Base-by-base conservation (phyloP, 2,329 filamentous ascomycete species). In the Chrysoporthe austroafricana region DNA sequence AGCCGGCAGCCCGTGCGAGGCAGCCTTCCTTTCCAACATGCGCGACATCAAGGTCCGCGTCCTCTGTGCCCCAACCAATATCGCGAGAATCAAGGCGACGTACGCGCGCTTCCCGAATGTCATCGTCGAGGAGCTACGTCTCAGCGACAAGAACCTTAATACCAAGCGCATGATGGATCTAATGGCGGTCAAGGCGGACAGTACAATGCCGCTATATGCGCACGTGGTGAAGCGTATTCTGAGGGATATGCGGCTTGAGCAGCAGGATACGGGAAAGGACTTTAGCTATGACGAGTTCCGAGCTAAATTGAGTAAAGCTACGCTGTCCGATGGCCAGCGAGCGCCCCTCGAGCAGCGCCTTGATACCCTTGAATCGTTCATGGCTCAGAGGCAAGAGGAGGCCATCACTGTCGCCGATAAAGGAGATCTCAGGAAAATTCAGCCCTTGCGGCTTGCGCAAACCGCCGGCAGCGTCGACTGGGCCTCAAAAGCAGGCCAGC, bases 281-380 rank as follows among this genome's bases (percentile, higher is more conserved):
- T 88, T 91, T 73, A 76, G 83, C 66, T 90, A 90, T 64, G 43
- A 59, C 0, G 70, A 74, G 0, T 89, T 90, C 75, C 82, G 79
- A 59, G 5, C 36, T 0, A 69, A 77, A 2, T 72, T 85, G 0
- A 69, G 75, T 0, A 36, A 64, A 0, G 77, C 82, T 34, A 72
- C 76, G 0, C 78, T 91, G 26, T 78, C 80, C 0, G 72, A 75
- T 0, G 78, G 75, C 1, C 90, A 94, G 73, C 74, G 76, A 0
- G 79, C 73, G 0, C 86, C 89, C 0, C 77, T 95, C 1, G 77
- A 82, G 0, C 84, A 89, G 74, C 84, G 90, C 0, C 78, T 93
- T 1, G 82, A 87, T 7, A 82, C 89, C 0, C 79, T 93, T 0
- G 87, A 92, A 72, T 88, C 85, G 16, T 92, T 91, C 76, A 83